Percentiles rank a stretch among this genome's conserved stretches.
These are phyloP conservation scores for Gentiana dahurica DNA, from an alignment of 257 asterid genomes.

Conservation along the genomic window DNA sequence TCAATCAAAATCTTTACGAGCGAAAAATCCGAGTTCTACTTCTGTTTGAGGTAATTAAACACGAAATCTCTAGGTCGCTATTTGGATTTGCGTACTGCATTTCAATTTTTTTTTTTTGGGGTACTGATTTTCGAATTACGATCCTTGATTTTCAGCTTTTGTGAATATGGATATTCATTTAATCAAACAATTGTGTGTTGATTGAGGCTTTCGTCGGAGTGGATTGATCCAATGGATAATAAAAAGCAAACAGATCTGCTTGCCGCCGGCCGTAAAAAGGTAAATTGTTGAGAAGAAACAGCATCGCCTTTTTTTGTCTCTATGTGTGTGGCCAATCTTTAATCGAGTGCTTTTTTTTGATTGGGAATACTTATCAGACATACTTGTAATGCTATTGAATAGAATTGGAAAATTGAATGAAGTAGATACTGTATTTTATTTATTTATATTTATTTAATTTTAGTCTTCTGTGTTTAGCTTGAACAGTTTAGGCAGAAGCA, in stretches of 20 bases:
- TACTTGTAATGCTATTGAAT: not conserved
- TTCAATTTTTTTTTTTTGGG: no score
- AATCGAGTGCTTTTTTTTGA: not conserved
- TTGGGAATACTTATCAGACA: not conserved
- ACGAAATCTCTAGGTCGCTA: no score
- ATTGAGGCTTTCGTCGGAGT: constrained; percentile 11
- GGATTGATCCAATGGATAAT: constrained; percentile 58
- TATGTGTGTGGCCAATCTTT: not conserved
- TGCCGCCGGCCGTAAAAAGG: constrained; percentile 93
- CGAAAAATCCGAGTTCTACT: no score
- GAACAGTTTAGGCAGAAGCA: constrained; percentile 81
- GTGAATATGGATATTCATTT: not conserved
- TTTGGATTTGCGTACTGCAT: no score
- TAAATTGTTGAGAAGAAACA: constrained; percentile 4
- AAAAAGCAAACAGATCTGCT: constrained; percentile 81
- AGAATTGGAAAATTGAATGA: not conserved
- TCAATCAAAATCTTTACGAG: no score
- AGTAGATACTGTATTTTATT: not conserved
- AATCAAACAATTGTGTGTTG: no score
- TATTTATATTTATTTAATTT: not conserved
- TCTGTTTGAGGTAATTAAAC: no score
- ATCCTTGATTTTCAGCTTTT: not conserved
- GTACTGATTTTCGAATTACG: no score
- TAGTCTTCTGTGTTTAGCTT: constrained; percentile 41
- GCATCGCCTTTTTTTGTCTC: no score